Base-by-base conservation (phyloP, 352 stramenopile species). In the Phytophthora lateralis region DNA sequence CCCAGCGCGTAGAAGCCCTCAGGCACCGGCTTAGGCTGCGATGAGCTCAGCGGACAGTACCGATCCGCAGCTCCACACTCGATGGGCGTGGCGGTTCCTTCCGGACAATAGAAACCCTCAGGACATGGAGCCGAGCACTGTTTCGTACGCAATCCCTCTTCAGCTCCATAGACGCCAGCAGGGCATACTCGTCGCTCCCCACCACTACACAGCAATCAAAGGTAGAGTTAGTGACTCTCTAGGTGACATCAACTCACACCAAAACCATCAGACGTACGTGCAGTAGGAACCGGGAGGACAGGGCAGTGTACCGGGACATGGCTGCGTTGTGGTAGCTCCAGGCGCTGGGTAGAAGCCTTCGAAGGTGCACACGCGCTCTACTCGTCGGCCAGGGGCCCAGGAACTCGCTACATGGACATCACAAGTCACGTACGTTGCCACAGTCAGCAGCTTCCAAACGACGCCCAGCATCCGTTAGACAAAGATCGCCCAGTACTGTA, bases 41-140 rank as follows among this genome's bases (percentile, higher is more conserved):
- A 34, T 8, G 78, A 85, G n/a, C 80, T 61, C 0, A 86, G n/a
- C 4, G 85, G 80, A 51, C 88, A 96, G 55, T 85, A 95, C 9
- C 57, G 15, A 34, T 76, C 37, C 5, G 73, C 38, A 27, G 61
- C 54, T 0, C 78, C 81, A 53, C 84, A 95, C 24, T 73, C 55
- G 6, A 83, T 21, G 1, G 80, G 79, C 0, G 32, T 46, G 6
- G 63, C 48, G 0, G 70, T 80, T 26, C 69, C 81, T 54, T 55
- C 32, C 2, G 78, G 76, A 43, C 87, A 96, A 35, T 71, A 93
- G 53, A 75, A 89, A 0, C 85, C 87, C 18, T 76, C 69, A 11
- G 81, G 79, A 57, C 85, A 96, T 5, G 60, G 50, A 1, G 69
- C 87, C 0, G 79, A 85, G 52, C 87, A 96, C 6, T 64, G 34